Percentiles rank a stretch among this genome's conserved stretches.
phyloP scores from a whole-genome alignment of 129 eudicot genomes.

The Glebionis coronaria region DNA sequence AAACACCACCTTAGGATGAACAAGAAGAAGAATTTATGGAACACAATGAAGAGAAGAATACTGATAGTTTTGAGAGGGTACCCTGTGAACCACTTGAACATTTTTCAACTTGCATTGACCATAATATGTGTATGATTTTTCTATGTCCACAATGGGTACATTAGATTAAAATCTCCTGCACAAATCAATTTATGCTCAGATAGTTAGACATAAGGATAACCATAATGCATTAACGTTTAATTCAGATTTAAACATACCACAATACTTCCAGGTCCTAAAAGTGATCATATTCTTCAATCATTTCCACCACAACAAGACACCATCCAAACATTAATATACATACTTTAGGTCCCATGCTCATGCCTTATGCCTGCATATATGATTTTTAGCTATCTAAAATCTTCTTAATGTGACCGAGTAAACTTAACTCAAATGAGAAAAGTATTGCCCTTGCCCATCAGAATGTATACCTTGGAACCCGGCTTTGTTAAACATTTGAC shows the following conservation, averaged over 20 bases:
- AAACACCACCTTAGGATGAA: background rate
- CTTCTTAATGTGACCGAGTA: background rate
- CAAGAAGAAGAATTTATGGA: background rate
- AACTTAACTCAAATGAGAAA: slow-evolving; percentile 16
- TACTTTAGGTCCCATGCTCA: slow-evolving; percentile 76
- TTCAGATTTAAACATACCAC: slow-evolving; percentile 48
- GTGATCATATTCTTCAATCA: slow-evolving; percentile 85
- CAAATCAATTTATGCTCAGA: slow-evolving; percentile 2
- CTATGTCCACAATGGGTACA: slow-evolving; percentile 73
- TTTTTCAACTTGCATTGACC: slow-evolving; percentile 67
- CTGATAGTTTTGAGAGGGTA: slow-evolving; percentile 26
- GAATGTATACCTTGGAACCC: slow-evolving; percentile 66
- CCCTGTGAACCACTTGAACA: slow-evolving; percentile 72
- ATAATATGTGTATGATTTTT: slow-evolving; percentile 41
- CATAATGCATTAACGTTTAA: background rate
- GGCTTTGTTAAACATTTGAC: slow-evolving; percentile 61
- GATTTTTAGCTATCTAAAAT: slow-evolving; percentile 8
- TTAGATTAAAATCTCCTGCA: slow-evolving; percentile 88
- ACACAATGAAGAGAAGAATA: slow-evolving; percentile 1
- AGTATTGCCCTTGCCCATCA: no score
- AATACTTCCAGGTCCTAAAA: slow-evolving; percentile 94
- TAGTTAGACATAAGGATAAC: slow-evolving; percentile 1
- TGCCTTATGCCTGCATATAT: slow-evolving; percentile 70
- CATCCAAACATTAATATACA: slow-evolving; percentile 83
- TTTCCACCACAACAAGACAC: slow-evolving; percentile 84